These are phyloP conservation scores for Arthrobotrys pseudoclavata DNA, from an alignment of 2,329 filamentous ascomycete genomes.

Conservation along the genomic window DNA sequence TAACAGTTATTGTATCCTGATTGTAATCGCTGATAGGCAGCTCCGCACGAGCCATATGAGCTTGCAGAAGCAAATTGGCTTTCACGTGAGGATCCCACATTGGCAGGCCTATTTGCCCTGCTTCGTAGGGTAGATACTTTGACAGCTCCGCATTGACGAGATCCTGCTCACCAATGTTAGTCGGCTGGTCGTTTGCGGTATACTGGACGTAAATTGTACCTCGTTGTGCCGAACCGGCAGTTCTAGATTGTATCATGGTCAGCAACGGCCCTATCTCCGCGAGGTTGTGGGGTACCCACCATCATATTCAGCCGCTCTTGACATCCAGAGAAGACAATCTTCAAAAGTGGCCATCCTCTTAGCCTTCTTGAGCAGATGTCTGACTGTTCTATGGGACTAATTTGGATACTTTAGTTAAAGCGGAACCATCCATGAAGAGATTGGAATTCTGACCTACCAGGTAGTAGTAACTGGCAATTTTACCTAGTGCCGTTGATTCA, in stretches of 20 bases:
- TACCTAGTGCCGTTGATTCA: slow-evolving; percentile 89
- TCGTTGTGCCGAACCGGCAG: slow-evolving; percentile 98
- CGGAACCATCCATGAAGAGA: neutral
- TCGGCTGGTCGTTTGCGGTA: slow-evolving; percentile 1
- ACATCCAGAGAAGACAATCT: slow-evolving; percentile 92
- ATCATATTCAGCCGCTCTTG: slow-evolving; percentile 92
- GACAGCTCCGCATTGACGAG: slow-evolving; percentile 94
- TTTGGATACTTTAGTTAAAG: neutral
- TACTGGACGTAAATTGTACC: slow-evolving; percentile 57
- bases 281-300: slow-evolving; percentile 49
- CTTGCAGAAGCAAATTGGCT: slow-evolving; percentile 91
- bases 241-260: slow-evolving; percentile 69
- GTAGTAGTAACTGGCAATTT: slow-evolving; percentile 99
- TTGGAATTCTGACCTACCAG: slow-evolving; percentile 67
- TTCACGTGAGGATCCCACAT: slow-evolving; percentile 99
- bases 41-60: slow-evolving; percentile 92
- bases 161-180: slow-evolving; percentile 69
- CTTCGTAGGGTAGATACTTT: slow-evolving; percentile 80
- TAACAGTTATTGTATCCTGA: slow-evolving; percentile 80
- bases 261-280: slow-evolving; percentile 20
- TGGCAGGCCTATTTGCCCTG: slow-evolving; percentile 77
- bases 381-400: slow-evolving; percentile 88
- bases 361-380: slow-evolving; percentile 82
- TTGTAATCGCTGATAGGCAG: slow-evolving; percentile 97
- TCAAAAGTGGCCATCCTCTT: slow-evolving; percentile 82